Evolutionary conservation across 768 basidiomycete genomes (phyloP).

Genomic region (Russula olivacea): DNA sequence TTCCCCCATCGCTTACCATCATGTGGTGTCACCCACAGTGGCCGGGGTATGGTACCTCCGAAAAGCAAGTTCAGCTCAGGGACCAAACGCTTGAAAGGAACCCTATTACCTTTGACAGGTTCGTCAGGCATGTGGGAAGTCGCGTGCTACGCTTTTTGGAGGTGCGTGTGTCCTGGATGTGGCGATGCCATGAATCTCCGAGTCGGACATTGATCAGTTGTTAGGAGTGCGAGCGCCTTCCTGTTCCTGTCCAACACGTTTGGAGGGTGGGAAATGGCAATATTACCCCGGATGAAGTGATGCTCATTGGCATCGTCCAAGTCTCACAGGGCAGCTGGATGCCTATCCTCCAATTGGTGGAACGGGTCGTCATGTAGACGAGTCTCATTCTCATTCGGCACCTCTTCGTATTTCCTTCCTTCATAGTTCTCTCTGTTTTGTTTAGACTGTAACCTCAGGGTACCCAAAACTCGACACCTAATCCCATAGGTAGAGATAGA

Average conservation of each 20-base stretch:
- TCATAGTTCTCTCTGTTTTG: no score
- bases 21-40: slow-evolving; percentile 6
- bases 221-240: slow-evolving; percentile 13
- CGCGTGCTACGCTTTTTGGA: slow-evolving; percentile 9
- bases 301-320: slow-evolving; percentile 21
- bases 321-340: slow-evolving; percentile 22
- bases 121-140: slow-evolving; percentile 15
- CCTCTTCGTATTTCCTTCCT: background rate
- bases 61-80: slow-evolving; percentile 14
- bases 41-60: slow-evolving; percentile 11
- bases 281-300: slow-evolving; percentile 16
- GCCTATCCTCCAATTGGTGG: slow-evolving; percentile 19
- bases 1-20: background rate
- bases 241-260: background rate
- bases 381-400: background rate
- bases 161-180: slow-evolving; percentile 2
- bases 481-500: background rate
- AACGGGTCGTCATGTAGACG: slow-evolving; percentile 9
- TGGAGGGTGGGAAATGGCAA: slow-evolving; percentile 5
- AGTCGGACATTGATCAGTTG: background rate
- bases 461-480: background rate
- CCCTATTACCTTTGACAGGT: slow-evolving; percentile 2
- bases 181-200: slow-evolving; percentile 3
- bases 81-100: background rate
- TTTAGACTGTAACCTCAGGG: background rate